phyloP scores from a whole-genome alignment of 257 asterid genomes.

The Linderniella brevidens region DNA sequence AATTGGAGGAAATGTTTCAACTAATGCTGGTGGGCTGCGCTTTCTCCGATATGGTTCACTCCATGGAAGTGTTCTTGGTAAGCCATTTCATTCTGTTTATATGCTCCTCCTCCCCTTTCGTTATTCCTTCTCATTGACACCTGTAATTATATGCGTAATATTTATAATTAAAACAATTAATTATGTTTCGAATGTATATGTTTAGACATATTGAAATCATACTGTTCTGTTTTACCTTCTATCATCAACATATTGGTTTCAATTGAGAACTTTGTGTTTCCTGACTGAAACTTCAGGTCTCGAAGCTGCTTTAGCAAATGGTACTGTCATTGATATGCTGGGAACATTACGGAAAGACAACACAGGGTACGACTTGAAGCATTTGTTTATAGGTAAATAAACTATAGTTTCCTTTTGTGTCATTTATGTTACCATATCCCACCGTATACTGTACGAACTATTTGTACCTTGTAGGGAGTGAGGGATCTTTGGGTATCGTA shows the following conservation, averaged over 20 bases:
- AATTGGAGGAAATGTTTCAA: conserved; percentile 92
- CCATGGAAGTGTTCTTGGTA: conserved; percentile 92
- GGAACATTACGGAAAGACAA: conserved; percentile 91
- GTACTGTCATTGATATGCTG: conserved; percentile 92
- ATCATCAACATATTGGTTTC: neutral
- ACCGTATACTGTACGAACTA: conserved; percentile 12
- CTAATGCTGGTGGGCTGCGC: conserved; percentile 99
- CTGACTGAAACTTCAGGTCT: conserved; percentile 44
- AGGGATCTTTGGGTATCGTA: conserved; percentile 90
- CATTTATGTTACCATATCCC: conserved; percentile 7
- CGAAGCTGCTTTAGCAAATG: conserved; percentile 92
- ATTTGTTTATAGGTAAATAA: conserved; percentile 74
- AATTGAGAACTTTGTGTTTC: neutral
- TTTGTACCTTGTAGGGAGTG: conserved; percentile 53
- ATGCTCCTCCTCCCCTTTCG: neutral
- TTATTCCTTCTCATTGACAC: neutral
- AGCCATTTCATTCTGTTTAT: conserved; percentile 12
- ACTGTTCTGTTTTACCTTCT: neutral
- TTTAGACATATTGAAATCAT: too few species aligned
- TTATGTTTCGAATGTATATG: neutral
- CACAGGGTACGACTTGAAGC: conserved; percentile 96
- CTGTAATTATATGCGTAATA: neutral
- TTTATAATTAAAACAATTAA: too few species aligned
- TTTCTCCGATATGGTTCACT: conserved; percentile 93
- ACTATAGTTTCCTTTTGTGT: conserved; percentile 9